Percentiles rank a stretch among this genome's conserved stretches.
Evolutionary conservation across 2,329 filamentous ascomycete genomes (phyloP).

Genomic region (Claviceps quebecensis): DNA sequence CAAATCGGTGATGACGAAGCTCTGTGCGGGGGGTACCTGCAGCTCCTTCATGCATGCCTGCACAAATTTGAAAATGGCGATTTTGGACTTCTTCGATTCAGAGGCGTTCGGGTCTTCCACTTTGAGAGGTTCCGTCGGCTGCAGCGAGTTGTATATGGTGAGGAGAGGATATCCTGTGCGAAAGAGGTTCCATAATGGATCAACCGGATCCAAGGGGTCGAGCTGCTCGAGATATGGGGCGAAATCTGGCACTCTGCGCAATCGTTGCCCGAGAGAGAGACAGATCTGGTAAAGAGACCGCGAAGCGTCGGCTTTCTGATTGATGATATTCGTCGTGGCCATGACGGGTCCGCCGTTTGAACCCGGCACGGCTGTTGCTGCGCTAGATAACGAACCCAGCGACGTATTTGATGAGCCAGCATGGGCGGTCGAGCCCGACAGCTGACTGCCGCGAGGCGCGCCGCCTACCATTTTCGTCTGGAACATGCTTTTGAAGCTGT

Average conservation of each 20-base stretch:
- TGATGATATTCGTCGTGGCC: conserved; percentile 89
- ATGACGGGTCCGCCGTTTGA: conserved; percentile 48
- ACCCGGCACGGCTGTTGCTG: conserved; percentile 25
- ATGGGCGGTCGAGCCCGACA: conserved; percentile 46
- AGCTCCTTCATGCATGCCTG: conserved; percentile 77
- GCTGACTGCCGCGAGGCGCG: conserved; percentile 43
- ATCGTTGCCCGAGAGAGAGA: conserved; percentile 64
- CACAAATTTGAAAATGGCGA: conserved; percentile 83
- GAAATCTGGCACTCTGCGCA: conserved; percentile 75
- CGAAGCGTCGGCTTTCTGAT: conserved; percentile 84
- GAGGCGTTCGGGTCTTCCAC: conserved; percentile 47
- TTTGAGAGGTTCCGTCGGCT: conserved; percentile 52
- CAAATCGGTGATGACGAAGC: conserved; percentile 83
- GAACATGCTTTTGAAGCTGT: conserved; percentile 26
- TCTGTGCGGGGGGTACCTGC: conserved; percentile 63
- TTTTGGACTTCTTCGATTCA: conserved; percentile 69
- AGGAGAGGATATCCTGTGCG: conserved; percentile 73
- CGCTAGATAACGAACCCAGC: conserved; percentile 32
- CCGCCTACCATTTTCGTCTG: conserved; percentile 35
- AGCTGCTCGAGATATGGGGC: conserved; percentile 60
- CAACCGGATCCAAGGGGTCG: conserved; percentile 62
- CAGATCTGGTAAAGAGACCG: conserved; percentile 93
- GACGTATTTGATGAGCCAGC: conserved; percentile 40
- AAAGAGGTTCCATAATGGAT: conserved; percentile 79
- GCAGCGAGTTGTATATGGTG: conserved; percentile 75